These are phyloP conservation scores for Diaporthe citri DNA, from an alignment of 2,329 filamentous ascomycete species.

Conservation along the genomic window DNA sequence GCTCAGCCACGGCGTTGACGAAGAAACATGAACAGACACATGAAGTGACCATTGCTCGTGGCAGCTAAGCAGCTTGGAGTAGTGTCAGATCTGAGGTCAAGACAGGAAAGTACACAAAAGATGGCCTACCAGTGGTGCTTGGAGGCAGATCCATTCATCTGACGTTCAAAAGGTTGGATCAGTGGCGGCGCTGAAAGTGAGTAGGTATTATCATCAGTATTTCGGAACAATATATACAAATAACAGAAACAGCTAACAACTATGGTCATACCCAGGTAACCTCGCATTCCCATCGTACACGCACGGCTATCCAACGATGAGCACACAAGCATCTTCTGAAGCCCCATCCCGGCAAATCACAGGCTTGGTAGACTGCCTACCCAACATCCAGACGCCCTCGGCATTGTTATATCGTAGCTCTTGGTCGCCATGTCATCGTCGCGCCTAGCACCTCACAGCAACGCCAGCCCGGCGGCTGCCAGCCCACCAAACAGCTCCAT, in stretches of 20 bases:
- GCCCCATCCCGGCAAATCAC: not conserved
- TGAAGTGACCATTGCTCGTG: too few species aligned
- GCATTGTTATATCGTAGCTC: not conserved
- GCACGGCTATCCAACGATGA: not conserved
- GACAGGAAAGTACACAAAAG: not conserved
- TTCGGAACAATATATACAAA: not conserved
- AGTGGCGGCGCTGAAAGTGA: not conserved
- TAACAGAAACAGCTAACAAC: not conserved
- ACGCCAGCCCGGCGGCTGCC: constrained; percentile 35
- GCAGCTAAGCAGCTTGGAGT: not conserved
- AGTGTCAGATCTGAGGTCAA: too few species aligned
- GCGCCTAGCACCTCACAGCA: constrained; percentile 28
- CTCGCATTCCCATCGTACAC: not conserved
- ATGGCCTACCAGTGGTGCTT: not conserved
- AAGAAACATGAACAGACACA: not conserved
- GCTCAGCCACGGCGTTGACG: not conserved
- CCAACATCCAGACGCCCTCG: not conserved
- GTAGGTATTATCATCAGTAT: not conserved
- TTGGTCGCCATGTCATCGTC: not conserved
- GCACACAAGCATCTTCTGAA: not conserved
- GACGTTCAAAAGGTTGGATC: too few species aligned
- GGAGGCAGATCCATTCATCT: not conserved
- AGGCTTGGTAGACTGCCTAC: not conserved
- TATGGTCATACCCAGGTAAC: not conserved
- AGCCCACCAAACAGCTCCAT: constrained; percentile 38